Evolutionary conservation across 176 grass and related monocot species (phyloP).

Genomic region (Hsuehochloa calcarea): DNA sequence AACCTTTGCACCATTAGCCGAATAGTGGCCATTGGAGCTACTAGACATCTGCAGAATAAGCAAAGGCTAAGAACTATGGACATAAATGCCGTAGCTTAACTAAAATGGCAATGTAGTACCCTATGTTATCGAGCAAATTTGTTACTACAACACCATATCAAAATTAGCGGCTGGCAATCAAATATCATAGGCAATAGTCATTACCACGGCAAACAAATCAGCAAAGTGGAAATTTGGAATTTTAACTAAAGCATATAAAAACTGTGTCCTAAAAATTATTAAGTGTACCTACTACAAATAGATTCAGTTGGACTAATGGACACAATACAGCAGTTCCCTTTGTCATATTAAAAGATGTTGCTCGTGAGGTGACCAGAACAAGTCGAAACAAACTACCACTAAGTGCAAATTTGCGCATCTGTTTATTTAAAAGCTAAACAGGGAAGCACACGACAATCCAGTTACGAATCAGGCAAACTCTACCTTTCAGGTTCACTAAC

Average conservation of each 20-base stretch:
- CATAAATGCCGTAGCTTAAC: background rate
- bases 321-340: background rate
- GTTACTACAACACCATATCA: background rate
- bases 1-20: slow-evolving; percentile 38
- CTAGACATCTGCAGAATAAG: slow-evolving; percentile 52
- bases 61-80: background rate
- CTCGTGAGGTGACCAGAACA: background rate
- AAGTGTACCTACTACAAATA: background rate
- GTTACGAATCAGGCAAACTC: background rate
- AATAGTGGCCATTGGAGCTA: slow-evolving; percentile 40
- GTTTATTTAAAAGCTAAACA: background rate
- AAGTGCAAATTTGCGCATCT: background rate
- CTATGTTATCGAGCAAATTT: background rate
- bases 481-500: slow-evolving; percentile 1
- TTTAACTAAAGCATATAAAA: background rate
- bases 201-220: background rate
- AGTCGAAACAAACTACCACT: background rate
- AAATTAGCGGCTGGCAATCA: background rate
- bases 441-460: background rate
- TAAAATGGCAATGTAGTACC: slow-evolving; percentile 14
- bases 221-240: background rate
- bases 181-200: background rate
- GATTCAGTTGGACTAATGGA: slow-evolving; percentile 1
- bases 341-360: background rate
- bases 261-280: background rate